Evolutionary conservation across 805 yeast species (phyloP).

Genomic region (Yamadazyma paraphyllophila): DNA sequence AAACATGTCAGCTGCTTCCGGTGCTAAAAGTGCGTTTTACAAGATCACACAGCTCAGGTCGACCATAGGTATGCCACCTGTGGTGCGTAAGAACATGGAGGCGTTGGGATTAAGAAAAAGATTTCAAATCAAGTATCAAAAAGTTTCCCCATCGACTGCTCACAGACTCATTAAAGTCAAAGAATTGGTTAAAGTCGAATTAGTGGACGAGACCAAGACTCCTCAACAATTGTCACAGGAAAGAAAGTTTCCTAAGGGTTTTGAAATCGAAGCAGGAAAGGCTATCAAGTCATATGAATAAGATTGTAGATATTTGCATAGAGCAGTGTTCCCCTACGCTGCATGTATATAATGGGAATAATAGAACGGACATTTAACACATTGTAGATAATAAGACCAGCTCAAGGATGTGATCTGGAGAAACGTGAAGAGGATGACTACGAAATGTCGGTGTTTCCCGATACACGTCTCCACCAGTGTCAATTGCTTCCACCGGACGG

Average conservation of each 20-base stretch:
- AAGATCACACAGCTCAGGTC: constrained; percentile 79
- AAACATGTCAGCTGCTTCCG: background rate
- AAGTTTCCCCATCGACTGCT: constrained; percentile 75
- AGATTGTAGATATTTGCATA: background rate
- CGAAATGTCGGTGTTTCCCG: too few relatives aligned
- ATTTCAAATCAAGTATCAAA: constrained; percentile 70
- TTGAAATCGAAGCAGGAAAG: constrained; percentile 20
- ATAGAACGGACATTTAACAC: background rate
- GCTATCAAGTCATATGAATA: constrained; percentile 11
- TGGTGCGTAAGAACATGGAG: constrained; percentile 59
- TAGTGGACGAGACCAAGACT: constrained; percentile 54
- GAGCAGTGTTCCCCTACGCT: background rate
- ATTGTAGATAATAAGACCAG: too few relatives aligned
- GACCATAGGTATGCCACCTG: constrained; percentile 78
- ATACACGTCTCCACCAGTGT: too few relatives aligned
- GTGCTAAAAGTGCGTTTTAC: constrained; percentile 19
- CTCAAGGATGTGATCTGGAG: too few relatives aligned
- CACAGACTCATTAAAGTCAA: constrained; percentile 81
- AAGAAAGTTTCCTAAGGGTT: constrained; percentile 69
- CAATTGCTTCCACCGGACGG: too few relatives aligned
- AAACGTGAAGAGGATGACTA: too few relatives aligned
- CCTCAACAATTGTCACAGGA: constrained; percentile 50
- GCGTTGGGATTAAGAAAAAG: constrained; percentile 75
- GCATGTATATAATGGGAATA: constrained; percentile 1
- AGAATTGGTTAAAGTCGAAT: constrained; percentile 80